A percentile compares a stretch with the other conserved stretches of the same genome.
Conservation (phyloP, 2,329 filamentous ascomycete species). For the Onygenales sp. region DNA sequence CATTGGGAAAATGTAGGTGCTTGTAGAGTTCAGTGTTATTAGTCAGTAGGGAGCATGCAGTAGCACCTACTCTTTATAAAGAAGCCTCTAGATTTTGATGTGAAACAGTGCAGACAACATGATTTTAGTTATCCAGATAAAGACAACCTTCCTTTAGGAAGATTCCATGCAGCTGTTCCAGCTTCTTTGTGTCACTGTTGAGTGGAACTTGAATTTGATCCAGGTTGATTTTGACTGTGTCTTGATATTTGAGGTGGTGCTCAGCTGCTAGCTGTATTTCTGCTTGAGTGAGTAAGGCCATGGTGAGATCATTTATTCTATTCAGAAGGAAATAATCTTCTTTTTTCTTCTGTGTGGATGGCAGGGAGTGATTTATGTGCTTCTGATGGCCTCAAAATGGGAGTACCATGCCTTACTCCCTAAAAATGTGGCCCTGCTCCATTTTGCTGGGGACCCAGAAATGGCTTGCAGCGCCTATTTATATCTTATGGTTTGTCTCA, state of each 20-base stretch:
- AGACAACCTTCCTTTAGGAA: too few relatives aligned
- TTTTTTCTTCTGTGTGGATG: not conserved
- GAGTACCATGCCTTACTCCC: not conserved
- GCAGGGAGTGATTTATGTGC: not conserved
- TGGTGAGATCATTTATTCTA: not conserved
- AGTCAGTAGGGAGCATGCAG: too few relatives aligned
- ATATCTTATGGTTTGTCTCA: too few relatives aligned
- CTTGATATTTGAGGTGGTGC: not conserved
- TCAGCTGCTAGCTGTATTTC: not conserved
- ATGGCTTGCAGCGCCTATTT: not conserved
- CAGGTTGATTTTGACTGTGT: not conserved
- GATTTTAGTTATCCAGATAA: too few relatives aligned
- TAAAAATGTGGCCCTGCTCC: not conserved
- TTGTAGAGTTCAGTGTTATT: too few relatives aligned
- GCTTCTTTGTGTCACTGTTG: not conserved
- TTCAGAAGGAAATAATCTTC: not conserved
- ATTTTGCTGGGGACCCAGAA: not conserved
- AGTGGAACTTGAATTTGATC: not conserved
- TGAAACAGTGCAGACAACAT: too few relatives aligned
- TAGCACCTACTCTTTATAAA: too few relatives aligned
- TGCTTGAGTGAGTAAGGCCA: not conserved
- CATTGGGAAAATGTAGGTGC: too few relatives aligned
- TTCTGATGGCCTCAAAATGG: not conserved
- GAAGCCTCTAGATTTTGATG: too few relatives aligned
- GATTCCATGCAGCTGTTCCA: not conserved